A percentile compares a stretch with the other conserved stretches of the same genome.
Evolutionary conservation across 768 basidiomycete genomes (phyloP).

Genomic region (Lactifluus volemus): DNA sequence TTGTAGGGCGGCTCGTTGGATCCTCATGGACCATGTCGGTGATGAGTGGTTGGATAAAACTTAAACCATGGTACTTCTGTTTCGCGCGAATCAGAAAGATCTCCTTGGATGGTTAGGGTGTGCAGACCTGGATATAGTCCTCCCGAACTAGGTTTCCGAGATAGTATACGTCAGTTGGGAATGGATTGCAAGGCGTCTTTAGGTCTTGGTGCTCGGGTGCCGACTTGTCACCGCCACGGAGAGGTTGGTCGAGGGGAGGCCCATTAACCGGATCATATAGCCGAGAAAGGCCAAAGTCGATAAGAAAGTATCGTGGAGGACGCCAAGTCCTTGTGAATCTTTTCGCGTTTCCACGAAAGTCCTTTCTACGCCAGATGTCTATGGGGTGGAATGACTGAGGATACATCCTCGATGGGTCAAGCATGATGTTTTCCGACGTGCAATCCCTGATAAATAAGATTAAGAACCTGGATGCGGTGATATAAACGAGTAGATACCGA

Average conservation of each 20-base stretch:
- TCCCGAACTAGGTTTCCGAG: slow-evolving; percentile 21
- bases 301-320: slow-evolving; percentile 24
- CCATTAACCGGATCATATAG: slow-evolving; percentile 10
- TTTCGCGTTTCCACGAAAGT: slow-evolving; percentile 9
- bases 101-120: fast-evolving
- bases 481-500: slow-evolving; percentile 9
- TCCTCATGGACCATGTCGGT: slow-evolving; percentile 31
- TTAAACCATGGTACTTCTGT: background rate
- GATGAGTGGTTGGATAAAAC: slow-evolving; percentile 13
- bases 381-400: slow-evolving; percentile 14
- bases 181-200: slow-evolving; percentile 15
- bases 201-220: slow-evolving; percentile 19
- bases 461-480: background rate
- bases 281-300: slow-evolving; percentile 25
- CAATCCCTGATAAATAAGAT: background rate
- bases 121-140: slow-evolving; percentile 10
- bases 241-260: slow-evolving; percentile 11
- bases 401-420: slow-evolving; percentile 12
- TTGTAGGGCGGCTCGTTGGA: slow-evolving; percentile 27
- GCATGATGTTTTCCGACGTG: slow-evolving; percentile 4
- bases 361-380: background rate
- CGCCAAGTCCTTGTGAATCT: slow-evolving; percentile 21
- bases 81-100: background rate
- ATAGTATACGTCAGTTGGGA: slow-evolving; percentile 23
- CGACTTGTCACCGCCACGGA: slow-evolving; percentile 22